phyloP scores from a whole-genome alignment of 2,329 filamentous ascomycete genomes.

The Cyclaneusma minus region DNA sequence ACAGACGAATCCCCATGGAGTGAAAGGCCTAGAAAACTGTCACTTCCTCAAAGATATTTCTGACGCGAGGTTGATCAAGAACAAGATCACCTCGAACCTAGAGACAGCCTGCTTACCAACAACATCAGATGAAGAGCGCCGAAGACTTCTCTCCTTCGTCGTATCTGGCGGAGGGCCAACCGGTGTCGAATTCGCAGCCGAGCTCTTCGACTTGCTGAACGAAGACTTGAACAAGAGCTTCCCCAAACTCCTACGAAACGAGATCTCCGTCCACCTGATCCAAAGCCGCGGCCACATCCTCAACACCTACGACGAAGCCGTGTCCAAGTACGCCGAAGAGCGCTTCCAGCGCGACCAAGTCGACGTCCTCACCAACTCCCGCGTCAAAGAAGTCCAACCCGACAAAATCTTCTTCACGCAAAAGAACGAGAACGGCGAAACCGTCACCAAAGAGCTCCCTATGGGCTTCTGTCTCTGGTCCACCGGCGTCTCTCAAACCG shows the following conservation, averaged over 20 bases:
- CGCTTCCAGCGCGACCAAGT: conserved; percentile 85
- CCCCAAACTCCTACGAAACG: conserved; percentile 81
- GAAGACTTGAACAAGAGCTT: conserved; percentile 79
- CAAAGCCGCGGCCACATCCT: conserved; percentile 90
- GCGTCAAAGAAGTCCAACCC: conserved; percentile 73
- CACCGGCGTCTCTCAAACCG: conserved; percentile 78
- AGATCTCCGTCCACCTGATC: conserved; percentile 94
- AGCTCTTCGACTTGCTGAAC: conserved; percentile 90
- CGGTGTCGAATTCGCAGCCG: conserved; percentile 93
- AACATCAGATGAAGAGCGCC: conserved; percentile 74
- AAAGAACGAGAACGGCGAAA: conserved; percentile 53
- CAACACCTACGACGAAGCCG: conserved; percentile 92
- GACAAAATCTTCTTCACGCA: conserved; percentile 87
- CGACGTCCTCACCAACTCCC: conserved; percentile 79
- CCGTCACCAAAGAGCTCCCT: conserved; percentile 81
- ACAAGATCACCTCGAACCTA: conserved; percentile 75
- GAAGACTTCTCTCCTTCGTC: conserved; percentile 84
- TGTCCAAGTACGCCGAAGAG: conserved; percentile 83
- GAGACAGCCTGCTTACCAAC: conserved; percentile 88
- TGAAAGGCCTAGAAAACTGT: conserved; percentile 86
- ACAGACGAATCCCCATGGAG: conserved; percentile 85
- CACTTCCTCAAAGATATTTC: conserved; percentile 92
- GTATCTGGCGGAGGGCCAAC: conserved; percentile 89
- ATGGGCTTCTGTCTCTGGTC: conserved; percentile 98
- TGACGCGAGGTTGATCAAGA: conserved; percentile 80